A percentile compares a stretch with the other conserved stretches of the same genome.
Conservation (phyloP, 805 yeast species). For the Kuraishia cidri region DNA sequence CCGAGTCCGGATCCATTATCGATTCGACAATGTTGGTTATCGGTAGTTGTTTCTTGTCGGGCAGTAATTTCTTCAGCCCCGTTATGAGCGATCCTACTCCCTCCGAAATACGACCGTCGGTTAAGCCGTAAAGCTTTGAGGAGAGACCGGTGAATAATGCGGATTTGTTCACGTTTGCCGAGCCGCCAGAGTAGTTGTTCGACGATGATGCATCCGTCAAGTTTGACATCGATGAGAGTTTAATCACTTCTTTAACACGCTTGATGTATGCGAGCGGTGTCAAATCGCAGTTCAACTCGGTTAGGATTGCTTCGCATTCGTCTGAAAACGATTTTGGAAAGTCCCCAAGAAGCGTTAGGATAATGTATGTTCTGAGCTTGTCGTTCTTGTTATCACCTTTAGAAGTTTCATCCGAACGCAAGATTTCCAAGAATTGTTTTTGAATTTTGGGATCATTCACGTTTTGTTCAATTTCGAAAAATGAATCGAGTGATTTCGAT, state of each 20-base stretch:
- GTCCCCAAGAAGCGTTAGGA: slow-evolving; percentile 51
- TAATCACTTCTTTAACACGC: slow-evolving; percentile 70
- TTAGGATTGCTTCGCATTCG: slow-evolving; percentile 58
- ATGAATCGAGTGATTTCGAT: slow-evolving; percentile 79
- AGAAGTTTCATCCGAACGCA: slow-evolving; percentile 40
- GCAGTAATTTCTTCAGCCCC: slow-evolving; percentile 79
- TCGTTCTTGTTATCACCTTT: slow-evolving; percentile 55
- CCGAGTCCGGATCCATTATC: slow-evolving; percentile 71
- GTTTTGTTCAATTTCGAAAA: slow-evolving; percentile 90
- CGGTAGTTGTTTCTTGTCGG: slow-evolving; percentile 83
- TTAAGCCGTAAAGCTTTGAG: slow-evolving; percentile 68
- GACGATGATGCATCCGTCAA: slow-evolving; percentile 19
- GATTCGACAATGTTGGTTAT: slow-evolving; percentile 88
- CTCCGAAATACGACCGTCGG: slow-evolving; percentile 74
- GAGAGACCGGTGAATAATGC: slow-evolving; percentile 69
- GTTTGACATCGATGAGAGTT: slow-evolving; percentile 31
- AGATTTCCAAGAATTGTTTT: slow-evolving; percentile 49
- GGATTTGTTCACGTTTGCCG: slow-evolving; percentile 23
- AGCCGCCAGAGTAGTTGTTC: slow-evolving; percentile 22
- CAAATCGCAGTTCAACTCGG: slow-evolving; percentile 47
- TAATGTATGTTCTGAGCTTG: slow-evolving; percentile 82
- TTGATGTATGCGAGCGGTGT: slow-evolving; percentile 65
- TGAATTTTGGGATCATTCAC: slow-evolving; percentile 51
- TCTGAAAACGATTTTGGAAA: slow-evolving; percentile 34
- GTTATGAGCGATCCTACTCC: slow-evolving; percentile 87